A percentile compares a stretch with the other conserved stretches of the same genome.
These are phyloP conservation scores for Cercospora zeina DNA, from an alignment of 2,329 filamentous ascomycete species.

Conservation along the genomic window DNA sequence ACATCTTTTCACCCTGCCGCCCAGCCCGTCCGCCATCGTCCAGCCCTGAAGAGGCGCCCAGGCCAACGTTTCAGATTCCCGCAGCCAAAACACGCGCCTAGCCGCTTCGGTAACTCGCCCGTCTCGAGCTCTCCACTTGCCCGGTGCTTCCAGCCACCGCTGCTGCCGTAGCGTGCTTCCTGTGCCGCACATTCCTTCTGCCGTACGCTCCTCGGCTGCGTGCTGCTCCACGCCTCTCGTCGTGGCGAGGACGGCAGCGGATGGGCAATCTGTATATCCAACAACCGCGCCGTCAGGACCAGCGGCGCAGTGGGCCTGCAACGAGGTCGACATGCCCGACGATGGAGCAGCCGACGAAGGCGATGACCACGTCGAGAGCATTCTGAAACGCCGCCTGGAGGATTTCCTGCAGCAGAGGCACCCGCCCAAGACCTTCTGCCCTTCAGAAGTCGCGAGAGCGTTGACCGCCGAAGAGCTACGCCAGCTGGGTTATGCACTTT, in stretches of 20 bases:
- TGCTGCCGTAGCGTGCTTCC: slow-evolving; percentile 11
- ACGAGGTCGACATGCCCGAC: slow-evolving; percentile 16
- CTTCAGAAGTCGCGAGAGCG: slow-evolving; percentile 53
- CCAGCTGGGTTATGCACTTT: slow-evolving; percentile 30
- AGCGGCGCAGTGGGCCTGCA: neutral
- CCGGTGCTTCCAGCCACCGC: slow-evolving; percentile 3
- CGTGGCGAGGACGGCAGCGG: slow-evolving; percentile 19
- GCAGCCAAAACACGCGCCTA: slow-evolving; percentile 13
- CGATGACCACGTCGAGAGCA: slow-evolving; percentile 8
- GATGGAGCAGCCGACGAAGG: slow-evolving; percentile 11
- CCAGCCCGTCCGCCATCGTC: neutral
- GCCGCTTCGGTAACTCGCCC: slow-evolving; percentile 16
- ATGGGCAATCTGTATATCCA: neutral
- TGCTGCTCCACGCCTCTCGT: slow-evolving; percentile 10
- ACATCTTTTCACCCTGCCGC: neutral
- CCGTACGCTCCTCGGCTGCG: slow-evolving; percentile 7
- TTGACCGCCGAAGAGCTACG: slow-evolving; percentile 46
- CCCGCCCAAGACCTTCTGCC: slow-evolving; percentile 56
- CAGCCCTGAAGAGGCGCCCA: slow-evolving; percentile 18
- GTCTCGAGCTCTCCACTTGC: slow-evolving; percentile 11
- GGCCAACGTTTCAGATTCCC: slow-evolving; percentile 24
- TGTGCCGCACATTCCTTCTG: slow-evolving; percentile 1
- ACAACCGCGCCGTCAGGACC: neutral
- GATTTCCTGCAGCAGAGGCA: slow-evolving; percentile 32
- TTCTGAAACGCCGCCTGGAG: slow-evolving; percentile 28